phyloP scores from a whole-genome alignment of 805 yeast genomes.

The Lachancea dasiensis region DNA sequence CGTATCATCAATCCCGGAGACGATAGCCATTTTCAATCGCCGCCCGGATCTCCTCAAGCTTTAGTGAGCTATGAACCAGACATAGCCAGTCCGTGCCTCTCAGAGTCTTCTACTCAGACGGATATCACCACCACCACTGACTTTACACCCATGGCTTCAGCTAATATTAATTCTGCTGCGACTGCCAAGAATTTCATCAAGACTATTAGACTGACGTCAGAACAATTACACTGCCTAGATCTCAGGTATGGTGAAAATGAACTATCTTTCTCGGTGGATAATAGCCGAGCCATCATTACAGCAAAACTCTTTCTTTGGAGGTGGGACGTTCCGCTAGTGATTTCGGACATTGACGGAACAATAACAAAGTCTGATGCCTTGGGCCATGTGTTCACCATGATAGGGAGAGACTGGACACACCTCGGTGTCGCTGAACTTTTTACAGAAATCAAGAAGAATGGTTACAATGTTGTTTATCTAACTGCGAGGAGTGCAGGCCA shows the following conservation, averaged over 20 bases:
- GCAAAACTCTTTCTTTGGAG: conserved; percentile 82
- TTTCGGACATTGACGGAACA: conserved; percentile 96
- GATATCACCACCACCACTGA: conserved; percentile 6
- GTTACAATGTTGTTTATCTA: conserved; percentile 87
- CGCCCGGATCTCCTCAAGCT: conserved; percentile 22
- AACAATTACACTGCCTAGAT: conserved; percentile 69
- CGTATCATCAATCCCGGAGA: conserved; percentile 43
- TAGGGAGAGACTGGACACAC: conserved; percentile 98
- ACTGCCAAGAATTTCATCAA: conserved; percentile 51
- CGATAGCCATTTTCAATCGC: conserved; percentile 12
- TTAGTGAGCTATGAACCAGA: conserved; percentile 15
- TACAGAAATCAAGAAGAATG: conserved; percentile 79
- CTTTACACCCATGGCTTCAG: neutral
- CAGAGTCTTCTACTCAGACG: conserved; percentile 5
- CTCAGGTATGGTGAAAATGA: conserved; percentile 76
- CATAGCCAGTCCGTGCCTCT: conserved; percentile 9
- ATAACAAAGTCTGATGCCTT: conserved; percentile 96
- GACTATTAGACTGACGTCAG: conserved; percentile 85
- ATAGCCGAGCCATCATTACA: conserved; percentile 70
- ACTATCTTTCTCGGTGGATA: conserved; percentile 70
- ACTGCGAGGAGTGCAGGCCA: conserved; percentile 95
- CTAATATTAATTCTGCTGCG: conserved; percentile 3
- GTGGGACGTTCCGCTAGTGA: conserved; percentile 79
- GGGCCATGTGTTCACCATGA: conserved; percentile 89
- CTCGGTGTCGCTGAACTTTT: conserved; percentile 89